phyloP scores from a whole-genome alignment of 2,329 filamentous ascomycete species.

The Pseudocercospora pini-densiflorae region DNA sequence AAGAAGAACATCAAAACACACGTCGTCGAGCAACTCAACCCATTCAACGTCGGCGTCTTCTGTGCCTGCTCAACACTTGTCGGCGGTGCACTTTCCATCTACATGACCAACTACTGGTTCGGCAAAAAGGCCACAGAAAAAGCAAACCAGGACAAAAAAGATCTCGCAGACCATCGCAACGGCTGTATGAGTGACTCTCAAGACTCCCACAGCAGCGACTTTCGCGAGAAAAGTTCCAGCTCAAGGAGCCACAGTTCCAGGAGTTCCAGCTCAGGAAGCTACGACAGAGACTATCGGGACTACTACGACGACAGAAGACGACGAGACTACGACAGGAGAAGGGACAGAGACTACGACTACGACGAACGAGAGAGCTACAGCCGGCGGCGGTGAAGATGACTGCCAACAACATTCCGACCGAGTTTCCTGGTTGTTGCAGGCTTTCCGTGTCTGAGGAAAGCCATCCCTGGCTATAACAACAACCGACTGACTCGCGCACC shows the following conservation, averaged over 20 bases:
- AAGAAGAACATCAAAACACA: constrained; percentile 1
- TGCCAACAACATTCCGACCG: background rate
- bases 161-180: constrained; percentile 1
- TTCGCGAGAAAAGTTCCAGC: background rate
- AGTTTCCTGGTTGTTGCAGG: constrained; percentile 3
- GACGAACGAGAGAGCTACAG: constrained; percentile 4
- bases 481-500: constrained; percentile 1
- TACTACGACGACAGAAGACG: background rate
- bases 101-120: constrained; percentile 9
- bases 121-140: constrained; percentile 6
- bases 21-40: background rate
- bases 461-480: constrained; percentile 4
- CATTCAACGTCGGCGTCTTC: constrained; percentile 7
- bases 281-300: constrained; percentile 3
- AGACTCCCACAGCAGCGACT: constrained; percentile 1
- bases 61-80: constrained; percentile 7
- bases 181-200: background rate
- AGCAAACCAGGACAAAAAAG: constrained; percentile 3
- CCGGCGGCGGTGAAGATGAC: background rate
- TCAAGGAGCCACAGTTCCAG: background rate
- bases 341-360: constrained; percentile 2
- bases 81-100: constrained; percentile 8
- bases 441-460: background rate
- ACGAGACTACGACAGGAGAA: background rate
- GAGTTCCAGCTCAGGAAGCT: background rate